Percentiles rank a stretch among this genome's conserved stretches.
These are phyloP conservation scores for Bipolaris zeicola DNA, from an alignment of 2,329 filamentous ascomycete genomes.

Conservation along the genomic window DNA sequence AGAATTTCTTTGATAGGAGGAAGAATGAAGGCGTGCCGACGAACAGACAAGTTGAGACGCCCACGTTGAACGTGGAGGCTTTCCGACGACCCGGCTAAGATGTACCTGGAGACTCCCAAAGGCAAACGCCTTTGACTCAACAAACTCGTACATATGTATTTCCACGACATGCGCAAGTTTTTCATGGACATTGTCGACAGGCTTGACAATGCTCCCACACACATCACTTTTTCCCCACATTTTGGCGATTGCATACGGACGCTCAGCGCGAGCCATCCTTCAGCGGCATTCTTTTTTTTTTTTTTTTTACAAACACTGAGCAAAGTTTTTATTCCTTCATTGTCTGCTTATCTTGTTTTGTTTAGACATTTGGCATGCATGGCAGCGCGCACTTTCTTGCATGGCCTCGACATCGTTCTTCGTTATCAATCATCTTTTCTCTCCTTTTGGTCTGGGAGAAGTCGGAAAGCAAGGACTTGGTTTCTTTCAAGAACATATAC, in stretches of 20 bases:
- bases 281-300: conserved; percentile 16
- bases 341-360: neutral
- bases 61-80: conserved; percentile 67
- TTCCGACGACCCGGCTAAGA: conserved; percentile 56
- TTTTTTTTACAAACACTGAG: neutral
- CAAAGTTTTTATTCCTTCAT: neutral
- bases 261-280: conserved; percentile 6
- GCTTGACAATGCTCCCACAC: conserved; percentile 26
- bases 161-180: conserved; percentile 4
- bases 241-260: conserved; percentile 29
- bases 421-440: neutral
- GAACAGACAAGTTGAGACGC: conserved; percentile 72
- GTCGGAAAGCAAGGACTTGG: too few species aligned
- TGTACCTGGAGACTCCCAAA: neutral
- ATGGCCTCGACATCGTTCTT: conserved; percentile 12
- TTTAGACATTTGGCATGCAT: conserved; percentile 24
- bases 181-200: conserved; percentile 22
- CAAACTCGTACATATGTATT: conserved; percentile 7
- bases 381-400: conserved; percentile 34
- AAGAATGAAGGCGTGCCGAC: conserved; percentile 72
- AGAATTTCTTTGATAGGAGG: conserved; percentile 78
- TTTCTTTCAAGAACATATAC: too few species aligned
- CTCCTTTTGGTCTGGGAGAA: neutral
- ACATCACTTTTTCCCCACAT: conserved; percentile 4
- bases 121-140: conserved; percentile 1